These are phyloP conservation scores for Talaromyces albobiverticillius DNA, from an alignment of 2,329 filamentous ascomycete genomes.

Conservation along the genomic window DNA sequence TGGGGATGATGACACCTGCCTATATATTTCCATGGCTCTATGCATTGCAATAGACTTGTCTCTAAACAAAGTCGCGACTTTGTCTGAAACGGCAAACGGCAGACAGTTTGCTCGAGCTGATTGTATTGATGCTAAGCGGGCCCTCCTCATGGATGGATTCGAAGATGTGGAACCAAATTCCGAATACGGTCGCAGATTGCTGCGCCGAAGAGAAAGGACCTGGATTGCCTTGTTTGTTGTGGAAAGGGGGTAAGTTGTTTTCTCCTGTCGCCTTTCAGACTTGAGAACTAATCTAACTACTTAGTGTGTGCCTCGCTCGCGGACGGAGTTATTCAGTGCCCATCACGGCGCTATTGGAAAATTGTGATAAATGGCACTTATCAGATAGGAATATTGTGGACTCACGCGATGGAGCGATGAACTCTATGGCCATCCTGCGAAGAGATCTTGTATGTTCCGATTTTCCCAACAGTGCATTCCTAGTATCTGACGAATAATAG, in stretches of 20 bases:
- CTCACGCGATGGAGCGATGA: conserved; percentile 66
- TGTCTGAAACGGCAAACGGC: conserved; percentile 49
- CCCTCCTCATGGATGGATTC: conserved; percentile 67
- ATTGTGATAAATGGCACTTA: conserved; percentile 68
- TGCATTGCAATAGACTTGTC: conserved; percentile 68
- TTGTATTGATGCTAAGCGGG: conserved; percentile 65
- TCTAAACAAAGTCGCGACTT: conserved; percentile 66
- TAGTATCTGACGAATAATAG: conserved; percentile 17
- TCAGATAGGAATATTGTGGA: conserved; percentile 56
- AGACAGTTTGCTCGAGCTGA: conserved; percentile 60
- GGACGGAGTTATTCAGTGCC: conserved; percentile 68
- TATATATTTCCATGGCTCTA: conserved; percentile 67
- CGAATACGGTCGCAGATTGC: conserved; percentile 57
- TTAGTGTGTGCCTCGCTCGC: conserved; percentile 64
- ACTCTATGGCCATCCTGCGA: conserved; percentile 68
- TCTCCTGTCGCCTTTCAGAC: background rate
- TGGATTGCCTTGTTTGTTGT: conserved; percentile 72
- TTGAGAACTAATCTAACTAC: conserved; percentile 13
- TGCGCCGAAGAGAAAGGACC: conserved; percentile 64
- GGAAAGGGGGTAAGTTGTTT: conserved; percentile 57
- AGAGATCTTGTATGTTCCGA: conserved; percentile 57
- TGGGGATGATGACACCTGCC: conserved; percentile 67
- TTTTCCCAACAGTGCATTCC: conserved; percentile 18
- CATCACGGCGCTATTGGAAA: conserved; percentile 62
- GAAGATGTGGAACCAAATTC: conserved; percentile 60